These are phyloP conservation scores for Termitomyces sp. DNA, from an alignment of 768 basidiomycete species.

Conservation along the genomic window DNA sequence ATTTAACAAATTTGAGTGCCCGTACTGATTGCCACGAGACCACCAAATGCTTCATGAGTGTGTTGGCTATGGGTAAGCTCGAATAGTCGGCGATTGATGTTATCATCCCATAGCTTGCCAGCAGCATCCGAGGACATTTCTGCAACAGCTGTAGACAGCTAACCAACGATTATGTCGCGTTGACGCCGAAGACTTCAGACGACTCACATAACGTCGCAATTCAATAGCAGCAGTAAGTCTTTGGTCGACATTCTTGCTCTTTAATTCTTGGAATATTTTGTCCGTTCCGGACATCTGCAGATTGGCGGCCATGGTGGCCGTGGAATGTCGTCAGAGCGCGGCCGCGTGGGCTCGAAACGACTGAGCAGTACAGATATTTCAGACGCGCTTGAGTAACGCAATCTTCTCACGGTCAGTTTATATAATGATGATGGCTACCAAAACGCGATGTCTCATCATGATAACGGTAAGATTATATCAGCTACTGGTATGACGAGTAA, in stretches of 20 bases:
- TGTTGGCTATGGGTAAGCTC: conserved; percentile 82
- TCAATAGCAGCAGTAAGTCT: conserved; percentile 69
- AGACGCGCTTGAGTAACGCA: neutral
- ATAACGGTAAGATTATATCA: too few species aligned
- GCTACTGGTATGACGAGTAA: too few species aligned
- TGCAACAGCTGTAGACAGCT: conserved; percentile 72
- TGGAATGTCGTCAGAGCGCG: neutral
- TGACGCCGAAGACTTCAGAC: conserved; percentile 1
- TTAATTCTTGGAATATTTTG: conserved; percentile 65
- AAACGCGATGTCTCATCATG: too few species aligned
- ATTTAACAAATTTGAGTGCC: conserved; percentile 1
- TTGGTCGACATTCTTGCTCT: conserved; percentile 59
- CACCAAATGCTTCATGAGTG: conserved; percentile 78
- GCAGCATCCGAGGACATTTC: conserved; percentile 83
- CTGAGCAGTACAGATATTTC: too few species aligned
- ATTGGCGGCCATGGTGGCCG: conserved; percentile 55
- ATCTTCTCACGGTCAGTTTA: conserved; percentile 1
- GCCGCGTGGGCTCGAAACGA: neutral
- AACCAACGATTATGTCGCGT: conserved; percentile 7
- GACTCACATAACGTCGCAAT: conserved; percentile 68
- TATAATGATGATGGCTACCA: too few species aligned
- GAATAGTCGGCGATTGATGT: conserved; percentile 75
- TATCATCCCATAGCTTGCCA: conserved; percentile 82
- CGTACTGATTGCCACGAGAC: conserved; percentile 83
- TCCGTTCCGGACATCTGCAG: conserved; percentile 56